Evolutionary conservation across 1,284 basidiomycete genomes (phyloP).

Genomic region (Cryptococcus sp.): DNA sequence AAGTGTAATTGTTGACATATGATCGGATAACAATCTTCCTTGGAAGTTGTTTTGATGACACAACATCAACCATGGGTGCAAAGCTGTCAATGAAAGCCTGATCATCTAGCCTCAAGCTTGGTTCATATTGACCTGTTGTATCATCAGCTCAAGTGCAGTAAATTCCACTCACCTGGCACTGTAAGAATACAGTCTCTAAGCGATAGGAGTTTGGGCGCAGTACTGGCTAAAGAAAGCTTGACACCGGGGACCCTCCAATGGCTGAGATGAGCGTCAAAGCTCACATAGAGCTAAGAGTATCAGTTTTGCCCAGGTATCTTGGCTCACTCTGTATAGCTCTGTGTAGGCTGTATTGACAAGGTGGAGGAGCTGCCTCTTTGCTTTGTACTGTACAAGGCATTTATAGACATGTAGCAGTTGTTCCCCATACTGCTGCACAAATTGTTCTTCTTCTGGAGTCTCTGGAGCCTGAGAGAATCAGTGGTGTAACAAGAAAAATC

Average conservation of each 20-base stretch:
- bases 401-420: conserved; percentile 26
- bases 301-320: background rate
- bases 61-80: conserved; percentile 36
- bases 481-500: background rate
- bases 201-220: conserved; percentile 39
- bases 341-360: conserved; percentile 34
- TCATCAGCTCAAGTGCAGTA: background rate
- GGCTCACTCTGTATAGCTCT: conserved; percentile 33
- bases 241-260: conserved; percentile 39
- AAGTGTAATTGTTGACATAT: conserved; percentile 36
- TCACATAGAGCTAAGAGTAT: conserved; percentile 34
- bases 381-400: conserved; percentile 25
- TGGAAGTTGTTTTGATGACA: conserved; percentile 44
- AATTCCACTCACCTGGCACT: conserved; percentile 36
- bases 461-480: conserved; percentile 25
- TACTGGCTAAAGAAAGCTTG: conserved; percentile 35
- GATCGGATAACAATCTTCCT: conserved; percentile 43
- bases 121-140: conserved; percentile 42
- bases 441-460: conserved; percentile 44
- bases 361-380: conserved; percentile 24
- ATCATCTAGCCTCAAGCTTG: conserved; percentile 36
- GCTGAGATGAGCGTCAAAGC: conserved; percentile 37
- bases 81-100: conserved; percentile 48
- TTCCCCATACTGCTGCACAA: conserved; percentile 33
- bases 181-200: conserved; percentile 44